phyloP scores from a whole-genome alignment of 2,329 filamentous ascomycete species.

The Colletotrichum lupini region DNA sequence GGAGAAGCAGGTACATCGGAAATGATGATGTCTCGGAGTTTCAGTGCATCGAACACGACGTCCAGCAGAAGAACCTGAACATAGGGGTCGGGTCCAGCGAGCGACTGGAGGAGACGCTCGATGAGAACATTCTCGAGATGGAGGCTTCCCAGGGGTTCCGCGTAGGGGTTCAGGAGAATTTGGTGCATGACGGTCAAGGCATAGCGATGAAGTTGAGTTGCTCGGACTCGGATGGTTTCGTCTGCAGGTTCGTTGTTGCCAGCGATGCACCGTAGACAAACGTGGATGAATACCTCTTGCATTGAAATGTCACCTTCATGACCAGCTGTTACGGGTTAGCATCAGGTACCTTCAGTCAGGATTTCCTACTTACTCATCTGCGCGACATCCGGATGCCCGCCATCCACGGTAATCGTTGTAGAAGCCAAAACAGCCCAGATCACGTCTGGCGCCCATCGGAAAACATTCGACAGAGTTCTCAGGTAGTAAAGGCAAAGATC shows the following conservation, averaged over 20 bases:
- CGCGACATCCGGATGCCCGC: conserved; percentile 55
- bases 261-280: conserved; percentile 72
- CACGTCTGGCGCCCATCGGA: conserved; percentile 74
- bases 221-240: conserved; percentile 56
- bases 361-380: conserved; percentile 61
- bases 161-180: conserved; percentile 73
- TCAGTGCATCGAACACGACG: conserved; percentile 79
- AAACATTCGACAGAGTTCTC: conserved; percentile 77
- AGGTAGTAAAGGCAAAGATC: conserved; percentile 84
- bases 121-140: conserved; percentile 79
- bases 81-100: conserved; percentile 72
- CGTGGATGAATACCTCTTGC: conserved; percentile 75
- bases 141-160: conserved; percentile 67
- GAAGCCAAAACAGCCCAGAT: conserved; percentile 78
- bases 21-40: conserved; percentile 63
- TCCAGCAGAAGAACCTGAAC: conserved; percentile 84
- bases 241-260: conserved; percentile 50
- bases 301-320: conserved; percentile 68
- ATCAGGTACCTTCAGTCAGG: background rate
- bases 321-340: conserved; percentile 53
- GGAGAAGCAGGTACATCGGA: conserved; percentile 56
- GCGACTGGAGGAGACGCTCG: conserved; percentile 70
- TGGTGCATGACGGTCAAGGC: conserved; percentile 77
- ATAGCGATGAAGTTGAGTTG: conserved; percentile 76
- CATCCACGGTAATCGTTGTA: conserved; percentile 62